Conservation (phyloP, 306 rosid species). For the Quercus variabilis region DNA sequence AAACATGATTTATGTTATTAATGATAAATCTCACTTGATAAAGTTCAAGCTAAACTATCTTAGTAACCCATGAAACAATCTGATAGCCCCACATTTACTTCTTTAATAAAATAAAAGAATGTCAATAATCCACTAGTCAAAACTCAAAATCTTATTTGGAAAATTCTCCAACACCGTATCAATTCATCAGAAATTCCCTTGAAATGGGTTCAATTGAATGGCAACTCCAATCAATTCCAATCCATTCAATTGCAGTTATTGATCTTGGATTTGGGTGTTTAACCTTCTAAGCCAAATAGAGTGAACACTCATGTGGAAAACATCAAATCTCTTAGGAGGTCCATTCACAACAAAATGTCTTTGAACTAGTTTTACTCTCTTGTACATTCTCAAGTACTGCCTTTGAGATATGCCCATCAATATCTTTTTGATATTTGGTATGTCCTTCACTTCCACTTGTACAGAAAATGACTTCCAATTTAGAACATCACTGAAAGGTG, state of each 20-base stretch:
- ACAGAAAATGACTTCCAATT: constrained; percentile 54
- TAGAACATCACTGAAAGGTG: constrained; percentile 53
- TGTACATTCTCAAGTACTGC: constrained; percentile 38
- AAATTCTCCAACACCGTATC: neutral
- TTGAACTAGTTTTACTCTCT: constrained; percentile 45
- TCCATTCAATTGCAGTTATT: neutral
- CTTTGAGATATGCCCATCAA: constrained; percentile 45
- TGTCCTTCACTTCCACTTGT: constrained; percentile 39
- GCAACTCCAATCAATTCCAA: neutral
- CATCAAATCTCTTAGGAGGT: constrained; percentile 48
- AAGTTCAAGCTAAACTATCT: neutral
- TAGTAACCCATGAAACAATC: neutral
- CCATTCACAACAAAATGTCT: constrained; percentile 59
- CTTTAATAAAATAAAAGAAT: neutral
- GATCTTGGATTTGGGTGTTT: constrained; percentile 37
- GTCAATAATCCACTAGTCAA: neutral
- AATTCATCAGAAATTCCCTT: neutral
- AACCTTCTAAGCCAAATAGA: constrained; percentile 64
- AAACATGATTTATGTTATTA: neutral
- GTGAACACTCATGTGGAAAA: constrained; percentile 54
- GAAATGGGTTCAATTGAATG: neutral
- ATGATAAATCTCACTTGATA: neutral
- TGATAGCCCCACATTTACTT: neutral
- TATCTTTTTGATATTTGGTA: constrained; percentile 47
- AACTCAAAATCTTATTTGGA: neutral